Evolutionary conservation across 2,329 filamentous ascomycete species (phyloP).

Genomic region (Pyrenophora seminiperda): DNA sequence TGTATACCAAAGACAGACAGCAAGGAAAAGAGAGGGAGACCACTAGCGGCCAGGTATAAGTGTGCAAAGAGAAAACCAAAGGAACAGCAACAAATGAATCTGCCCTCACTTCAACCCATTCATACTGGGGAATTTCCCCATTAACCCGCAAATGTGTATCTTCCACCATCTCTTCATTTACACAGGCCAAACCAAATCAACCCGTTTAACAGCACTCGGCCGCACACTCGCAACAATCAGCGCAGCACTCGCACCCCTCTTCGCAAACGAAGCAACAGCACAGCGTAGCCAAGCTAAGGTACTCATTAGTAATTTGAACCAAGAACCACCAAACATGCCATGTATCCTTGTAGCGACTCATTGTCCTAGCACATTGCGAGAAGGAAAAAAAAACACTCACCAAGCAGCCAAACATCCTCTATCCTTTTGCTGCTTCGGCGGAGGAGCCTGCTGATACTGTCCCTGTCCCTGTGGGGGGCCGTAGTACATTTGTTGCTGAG

Average conservation of each 20-base stretch:
- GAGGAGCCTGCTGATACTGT: slow-evolving; percentile 58
- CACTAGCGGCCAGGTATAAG: background rate
- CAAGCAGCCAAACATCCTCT: slow-evolving; percentile 40
- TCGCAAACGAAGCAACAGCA: slow-evolving; percentile 70
- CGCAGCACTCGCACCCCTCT: slow-evolving; percentile 67
- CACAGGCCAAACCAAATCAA: no score
- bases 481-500: slow-evolving; percentile 36
- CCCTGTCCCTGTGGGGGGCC: slow-evolving; percentile 40
- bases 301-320: slow-evolving; percentile 11
- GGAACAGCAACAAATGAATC: background rate
- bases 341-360: no score
- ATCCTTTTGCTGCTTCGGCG: slow-evolving; percentile 55
- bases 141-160: background rate
- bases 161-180: background rate
- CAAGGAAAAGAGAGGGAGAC: background rate
- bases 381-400: slow-evolving; percentile 35
- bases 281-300: slow-evolving; percentile 45
- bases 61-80: background rate
- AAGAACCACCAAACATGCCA: no score
- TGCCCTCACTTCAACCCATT: background rate
- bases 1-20: no score
- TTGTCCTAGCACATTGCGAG: background rate
- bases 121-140: background rate
- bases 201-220: slow-evolving; percentile 34
- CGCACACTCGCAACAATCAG: slow-evolving; percentile 60